Evolutionary conservation across 2,329 filamentous ascomycete genomes (phyloP), one percentile per base, ranked within the genome.

Genomic region (Clonostachys sp.): DNA sequence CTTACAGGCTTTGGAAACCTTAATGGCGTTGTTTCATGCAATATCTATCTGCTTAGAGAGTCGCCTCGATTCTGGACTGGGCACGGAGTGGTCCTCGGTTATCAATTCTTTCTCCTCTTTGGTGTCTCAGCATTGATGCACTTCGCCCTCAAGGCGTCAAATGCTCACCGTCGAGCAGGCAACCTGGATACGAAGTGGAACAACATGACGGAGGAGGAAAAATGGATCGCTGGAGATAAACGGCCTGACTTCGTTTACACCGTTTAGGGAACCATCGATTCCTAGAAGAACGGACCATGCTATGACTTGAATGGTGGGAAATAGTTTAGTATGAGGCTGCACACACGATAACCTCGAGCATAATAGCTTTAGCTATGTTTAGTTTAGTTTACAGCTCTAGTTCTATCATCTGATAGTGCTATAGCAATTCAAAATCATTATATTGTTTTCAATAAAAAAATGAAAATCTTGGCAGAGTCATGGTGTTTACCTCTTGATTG

Each of bases 121-220:
- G 78, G 79, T 0, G 86, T 86, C 0, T 85, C 80, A 17, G 55
- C 86, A 2, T 57, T 81, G n/a, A 80, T 86, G 60, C 75, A 84
- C 51, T 43, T 81, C 1, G 53, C 83, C 20, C 67, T 89, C 16
- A 65, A 68, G 12, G 61, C 66, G 14, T 82, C 87, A 66, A 89
- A 89, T 55, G 66, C 61, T 39, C 79, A 78, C 62, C 73, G 86
- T 24, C 61, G 59, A 3, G 64, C 60, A 3, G 84, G 84, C 0
- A 71, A 78, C 47, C 64, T 82, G 41, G 78, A 87, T 57, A 55
- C 65, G n/a, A 77, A 72, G 70, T 64, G 75, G 36, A 71, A 79
- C 42, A 78, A 80, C 0, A 74, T 83, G 67, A 70, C 66, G 18
- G 69, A 73, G 20, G 65, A 72, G 30, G 69, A 87, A 63, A 73